These are phyloP conservation scores for Oenanthe sinensis DNA, from an alignment of 129 eudicot genomes.

Conservation along the genomic window DNA sequence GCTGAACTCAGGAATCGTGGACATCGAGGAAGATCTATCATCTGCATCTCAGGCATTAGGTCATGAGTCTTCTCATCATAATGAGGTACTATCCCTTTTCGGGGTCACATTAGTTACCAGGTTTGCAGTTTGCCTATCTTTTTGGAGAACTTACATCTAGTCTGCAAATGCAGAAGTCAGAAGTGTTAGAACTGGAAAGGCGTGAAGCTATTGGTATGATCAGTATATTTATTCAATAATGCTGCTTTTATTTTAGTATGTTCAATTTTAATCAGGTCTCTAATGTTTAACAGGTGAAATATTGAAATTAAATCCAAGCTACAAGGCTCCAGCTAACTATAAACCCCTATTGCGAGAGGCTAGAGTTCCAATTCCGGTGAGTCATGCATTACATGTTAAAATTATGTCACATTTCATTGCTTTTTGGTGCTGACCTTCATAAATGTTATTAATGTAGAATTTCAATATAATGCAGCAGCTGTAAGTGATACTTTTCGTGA, in stretches of 20 bases:
- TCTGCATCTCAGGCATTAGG: conserved; percentile 16
- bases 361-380: conserved; percentile 79
- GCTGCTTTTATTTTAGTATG: conserved; percentile 6
- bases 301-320: conserved; percentile 72
- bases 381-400: conserved; percentile 19
- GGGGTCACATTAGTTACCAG: conserved; percentile 9
- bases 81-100: conserved; percentile 34
- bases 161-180: conserved; percentile 38
- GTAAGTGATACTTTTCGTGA: background rate
- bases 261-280: background rate
- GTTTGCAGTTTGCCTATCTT: background rate
- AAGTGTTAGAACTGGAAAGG: conserved; percentile 66
- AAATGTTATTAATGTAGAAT: background rate
- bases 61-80: conserved; percentile 21
- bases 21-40: conserved; percentile 26
- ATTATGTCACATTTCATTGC: background rate
- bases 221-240: background rate
- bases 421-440: background rate
- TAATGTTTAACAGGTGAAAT: conserved; percentile 64
- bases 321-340: conserved; percentile 71
- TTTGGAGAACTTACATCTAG: conserved; percentile 13
- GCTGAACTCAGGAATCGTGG: conserved; percentile 48
- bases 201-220: conserved; percentile 86
- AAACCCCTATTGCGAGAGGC: conserved; percentile 83
- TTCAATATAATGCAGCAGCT: background rate